These are phyloP conservation scores for Blastocrithidia nonstop DNA, from an alignment of 208 protist species.

Conservation along the genomic window DNA sequence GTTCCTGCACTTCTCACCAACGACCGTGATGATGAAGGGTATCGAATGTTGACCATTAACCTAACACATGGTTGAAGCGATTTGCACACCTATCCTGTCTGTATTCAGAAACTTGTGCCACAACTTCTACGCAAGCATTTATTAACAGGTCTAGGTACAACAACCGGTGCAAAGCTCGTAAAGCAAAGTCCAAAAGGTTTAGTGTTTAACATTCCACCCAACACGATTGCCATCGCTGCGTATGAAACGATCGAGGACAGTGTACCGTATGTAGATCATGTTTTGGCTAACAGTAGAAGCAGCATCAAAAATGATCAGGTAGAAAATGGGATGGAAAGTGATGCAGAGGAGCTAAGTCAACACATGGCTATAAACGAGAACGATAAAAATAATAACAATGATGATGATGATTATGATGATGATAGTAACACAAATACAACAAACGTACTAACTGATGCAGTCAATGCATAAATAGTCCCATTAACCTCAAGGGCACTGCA, in stretches of 20 bases:
- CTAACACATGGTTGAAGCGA: conserved; percentile 42
- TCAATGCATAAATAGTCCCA: background rate
- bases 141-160: conserved; percentile 59
- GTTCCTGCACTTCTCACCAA: conserved; percentile 23
- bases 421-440: background rate
- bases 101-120: conserved; percentile 29
- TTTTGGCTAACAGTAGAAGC: no score
- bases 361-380: conserved; percentile 2
- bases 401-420: background rate
- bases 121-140: conserved; percentile 68
- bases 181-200: conserved; percentile 31
- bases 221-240: conserved; percentile 48
- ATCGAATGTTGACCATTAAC: conserved; percentile 46
- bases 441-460: background rate
- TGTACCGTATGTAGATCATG: background rate
- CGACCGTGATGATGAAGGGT: conserved; percentile 58
- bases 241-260: conserved; percentile 20
- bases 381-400: background rate
- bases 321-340: background rate
- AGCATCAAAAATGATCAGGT: background rate
- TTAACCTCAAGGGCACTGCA: background rate
- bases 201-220: conserved; percentile 30
- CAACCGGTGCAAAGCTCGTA: conserved; percentile 40
- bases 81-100: conserved; percentile 24
- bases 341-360: background rate